Base-by-base conservation (phyloP, 2,329 filamentous ascomycete genomes). In the Pestalotiopsis sp. region DNA sequence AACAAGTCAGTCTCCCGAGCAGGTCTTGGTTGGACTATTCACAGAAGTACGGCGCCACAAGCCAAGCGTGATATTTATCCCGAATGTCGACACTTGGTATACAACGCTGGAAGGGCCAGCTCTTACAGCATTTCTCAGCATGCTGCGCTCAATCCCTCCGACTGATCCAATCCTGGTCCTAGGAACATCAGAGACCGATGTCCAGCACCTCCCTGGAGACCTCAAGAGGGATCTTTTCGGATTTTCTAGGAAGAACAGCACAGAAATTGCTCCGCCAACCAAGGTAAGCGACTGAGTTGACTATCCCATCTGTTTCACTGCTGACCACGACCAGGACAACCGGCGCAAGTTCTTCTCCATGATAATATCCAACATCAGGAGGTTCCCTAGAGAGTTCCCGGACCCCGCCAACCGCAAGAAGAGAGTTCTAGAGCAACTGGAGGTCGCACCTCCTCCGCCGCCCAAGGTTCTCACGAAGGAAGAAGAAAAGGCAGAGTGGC, bases 21-120 rank as follows among this genome's bases (percentile, higher is more conserved):
- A 96, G 73, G 93, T 95, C 11, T 90, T 99, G 71, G 94, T 97
- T 13, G 91, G 95, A 72, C 86, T 97, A 7, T 98, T 99, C 76
- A 91, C 93, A 0, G 96, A 98, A 81, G 93, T 97, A 49, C 93
- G 95, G 79, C 91, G 95, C 49, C 94, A 98, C 78, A 98, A 97
- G 79, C 96, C 96, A 0, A 97, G 94, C 78, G 93, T 98, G 49
- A 96, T 99, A 65, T 98, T 95, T 80, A 92, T 99, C 58, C 95
- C 96, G 2, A 92, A 94, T 73, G 89, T 98, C 63, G 93, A 97
- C 73, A 88, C 91, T 7, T 99, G 96, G 96, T 95, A 94, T 77
- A 82, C 88, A 20, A 86, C 85, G 31, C 76, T 91, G 20, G 77
- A 79, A n/a, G 82, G 83, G 7, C 91, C 92, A 52, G 89, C 91